Percentiles rank a stretch among this genome's conserved stretches.
These are phyloP conservation scores for Botrytis fabae DNA, from an alignment of 2,329 filamentous ascomycete species.

Conservation along the genomic window DNA sequence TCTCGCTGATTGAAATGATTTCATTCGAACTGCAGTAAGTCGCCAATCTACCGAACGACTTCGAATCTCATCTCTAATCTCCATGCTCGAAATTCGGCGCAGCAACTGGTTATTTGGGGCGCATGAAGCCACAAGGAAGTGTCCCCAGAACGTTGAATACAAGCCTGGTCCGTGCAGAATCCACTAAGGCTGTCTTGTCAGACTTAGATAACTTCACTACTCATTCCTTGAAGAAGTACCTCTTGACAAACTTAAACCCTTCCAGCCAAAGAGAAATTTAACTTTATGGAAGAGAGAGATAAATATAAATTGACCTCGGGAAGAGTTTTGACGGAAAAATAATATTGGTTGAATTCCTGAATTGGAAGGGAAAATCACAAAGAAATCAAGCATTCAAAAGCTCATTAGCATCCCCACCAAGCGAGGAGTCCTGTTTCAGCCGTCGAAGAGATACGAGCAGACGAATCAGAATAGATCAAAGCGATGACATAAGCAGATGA, in stretches of 20 bases:
- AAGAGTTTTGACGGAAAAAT: background rate
- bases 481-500: background rate
- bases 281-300: background rate
- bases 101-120: background rate
- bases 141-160: background rate
- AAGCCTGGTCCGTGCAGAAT: background rate
- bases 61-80: background rate
- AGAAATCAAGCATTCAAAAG: background rate
- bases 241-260: fast-evolving
- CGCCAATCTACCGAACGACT: background rate
- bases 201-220: background rate
- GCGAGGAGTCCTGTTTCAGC: background rate
- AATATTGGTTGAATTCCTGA: background rate
- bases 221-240: background rate
- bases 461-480: background rate
- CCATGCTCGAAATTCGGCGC: background rate
- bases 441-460: background rate
- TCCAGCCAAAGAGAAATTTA: background rate
- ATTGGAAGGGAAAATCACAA: background rate
- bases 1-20: background rate
- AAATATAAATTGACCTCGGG: background rate
- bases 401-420: background rate
- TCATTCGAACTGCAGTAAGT: background rate
- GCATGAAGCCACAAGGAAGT: background rate
- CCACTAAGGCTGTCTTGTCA: background rate